Base-by-base conservation (phyloP, 106 monocot species). In the Triglochin maritima region DNA sequence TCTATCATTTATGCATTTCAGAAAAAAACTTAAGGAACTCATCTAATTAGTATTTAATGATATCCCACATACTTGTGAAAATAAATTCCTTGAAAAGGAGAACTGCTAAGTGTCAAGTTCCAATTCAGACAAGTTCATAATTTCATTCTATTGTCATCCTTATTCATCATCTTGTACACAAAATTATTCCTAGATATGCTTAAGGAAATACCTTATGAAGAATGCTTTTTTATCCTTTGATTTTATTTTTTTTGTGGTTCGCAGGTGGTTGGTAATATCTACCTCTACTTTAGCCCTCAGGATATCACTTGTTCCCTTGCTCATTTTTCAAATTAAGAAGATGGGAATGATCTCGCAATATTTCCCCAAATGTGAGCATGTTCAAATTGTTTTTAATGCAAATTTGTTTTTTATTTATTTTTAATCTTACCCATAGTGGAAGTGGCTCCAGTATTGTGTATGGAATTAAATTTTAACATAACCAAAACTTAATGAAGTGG, bases 191-290 rank as follows among this genome's bases (percentile, higher is more conserved):
- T 60, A 43, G 11, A 60, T 16, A 17, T 17, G 44, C 44, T 44
- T 60, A 41, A 9, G 17, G 9, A 43, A 17, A 41, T 8, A 41
- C 12, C 41, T 62, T 11, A 62, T n/a, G 4, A 12, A 12, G 46
- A 12, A 62, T 45, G 62, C 46, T 44, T 6, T 4, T 62, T 13
- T 49, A 13, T 48, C 4, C 8, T 7, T 8, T 66, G 16, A 7
- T 29, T 29, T 4, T 9, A 8, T 66, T 51, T 0, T 29, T 15
- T 64, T 9, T 60, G 10, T 3, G 17, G 56, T 62, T 71, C 79
- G 42, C 74, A 98, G 96, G 96, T 98, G 96, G 96, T 42, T 81
- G 4, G 75, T 86, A 59, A 98, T 98, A 62, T 69, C 80, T n/a
- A 51, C 77, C 14, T 88, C 91, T 52, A 88, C 96, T 9, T 6